Conservation (phyloP, 768 basidiomycete genomes). For the Clavulina sp. region DNA sequence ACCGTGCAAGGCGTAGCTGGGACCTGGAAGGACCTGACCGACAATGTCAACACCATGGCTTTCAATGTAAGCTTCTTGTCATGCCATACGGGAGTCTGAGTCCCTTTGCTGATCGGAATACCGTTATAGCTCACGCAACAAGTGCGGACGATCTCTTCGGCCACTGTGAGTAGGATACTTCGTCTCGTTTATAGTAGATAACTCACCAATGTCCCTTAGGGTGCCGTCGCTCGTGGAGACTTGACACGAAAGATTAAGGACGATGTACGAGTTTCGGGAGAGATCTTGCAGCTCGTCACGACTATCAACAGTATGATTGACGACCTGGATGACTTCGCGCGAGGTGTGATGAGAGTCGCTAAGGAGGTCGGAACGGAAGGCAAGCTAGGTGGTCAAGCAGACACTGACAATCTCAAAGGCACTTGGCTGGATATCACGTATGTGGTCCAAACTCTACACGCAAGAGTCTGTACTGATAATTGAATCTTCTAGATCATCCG, state of each 20-base stretch:
- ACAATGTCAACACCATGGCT: conserved; percentile 93
- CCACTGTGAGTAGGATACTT: conserved; percentile 47
- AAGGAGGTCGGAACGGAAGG: conserved; percentile 96
- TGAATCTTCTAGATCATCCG: conserved; percentile 46
- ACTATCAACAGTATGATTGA: conserved; percentile 89
- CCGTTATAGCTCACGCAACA: conserved; percentile 69
- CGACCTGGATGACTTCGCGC: conserved; percentile 48
- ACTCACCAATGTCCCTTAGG: conserved; percentile 22
- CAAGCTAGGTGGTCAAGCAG: conserved; percentile 95
- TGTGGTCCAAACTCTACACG: conserved; percentile 18
- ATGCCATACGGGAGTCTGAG: not conserved
- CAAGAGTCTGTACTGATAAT: not conserved
- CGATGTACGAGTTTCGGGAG: conserved; percentile 75
- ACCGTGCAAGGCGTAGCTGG: conserved; percentile 87
- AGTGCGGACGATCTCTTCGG: conserved; percentile 85
- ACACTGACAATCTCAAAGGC: conserved; percentile 91
- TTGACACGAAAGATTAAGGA: conserved; percentile 86
- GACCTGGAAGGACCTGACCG: conserved; percentile 93
- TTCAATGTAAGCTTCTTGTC: conserved; percentile 45
- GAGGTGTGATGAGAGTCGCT: conserved; percentile 86
- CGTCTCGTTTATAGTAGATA: not conserved
- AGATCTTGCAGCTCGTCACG: conserved; percentile 89
- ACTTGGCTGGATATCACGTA: conserved; percentile 99
- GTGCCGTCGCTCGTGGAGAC: conserved; percentile 87
- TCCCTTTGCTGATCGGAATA: too few species aligned